Base-by-base conservation (phyloP, 768 basidiomycete genomes). In the Clitopilus hobsonii region DNA sequence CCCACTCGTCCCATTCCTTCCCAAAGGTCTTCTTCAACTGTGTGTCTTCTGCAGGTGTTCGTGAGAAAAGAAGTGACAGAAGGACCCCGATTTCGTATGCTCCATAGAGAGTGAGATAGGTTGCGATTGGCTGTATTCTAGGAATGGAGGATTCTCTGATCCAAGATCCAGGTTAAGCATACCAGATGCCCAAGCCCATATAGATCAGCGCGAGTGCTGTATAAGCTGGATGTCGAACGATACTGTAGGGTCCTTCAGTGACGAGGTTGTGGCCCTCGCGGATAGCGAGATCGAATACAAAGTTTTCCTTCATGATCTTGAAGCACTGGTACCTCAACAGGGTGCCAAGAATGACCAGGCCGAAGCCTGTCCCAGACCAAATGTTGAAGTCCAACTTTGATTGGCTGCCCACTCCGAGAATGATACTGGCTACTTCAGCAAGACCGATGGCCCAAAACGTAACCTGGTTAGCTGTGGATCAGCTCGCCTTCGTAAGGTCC, bases 1-100 rank as follows among this genome's bases (percentile, higher is more conserved):
- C 51, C 51, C 51, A 52, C 20, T 13, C 51, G 8, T 52, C 51
- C 51, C 51, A 52, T 24, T 52, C 26, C 23, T 52, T 52, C 16
- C 51, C 51, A 52, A 52, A 52, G 23, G 23, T 38, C 51, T 38
- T 52, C 51, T 38, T 52, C 32, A 52, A 30, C 14, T 29, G 22
- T 11, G n/a, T 29, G 28, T 52, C 51, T 18, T 52, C 51, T 6
- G 30, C 18, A 5, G 28, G 51, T 30, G 20, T 52, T 13, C 51
- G 16, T 8, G 26, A 24, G 28, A 52, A 29, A 11, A 29, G 20
- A 22, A 30, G 13, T n/a, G 23, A 25, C 27, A 29, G 32, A 18
- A 23, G 16, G 20, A 30, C 27, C 1, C 23, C 30, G 16, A 22
- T 3, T 18, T 18, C 51, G n/a, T 30, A 29, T 6, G 27, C 51